Percentiles rank a stretch among this genome's conserved stretches.
phyloP scores from a whole-genome alignment of 2,329 filamentous ascomycete species.

The Dactylellina drechsleri region DNA sequence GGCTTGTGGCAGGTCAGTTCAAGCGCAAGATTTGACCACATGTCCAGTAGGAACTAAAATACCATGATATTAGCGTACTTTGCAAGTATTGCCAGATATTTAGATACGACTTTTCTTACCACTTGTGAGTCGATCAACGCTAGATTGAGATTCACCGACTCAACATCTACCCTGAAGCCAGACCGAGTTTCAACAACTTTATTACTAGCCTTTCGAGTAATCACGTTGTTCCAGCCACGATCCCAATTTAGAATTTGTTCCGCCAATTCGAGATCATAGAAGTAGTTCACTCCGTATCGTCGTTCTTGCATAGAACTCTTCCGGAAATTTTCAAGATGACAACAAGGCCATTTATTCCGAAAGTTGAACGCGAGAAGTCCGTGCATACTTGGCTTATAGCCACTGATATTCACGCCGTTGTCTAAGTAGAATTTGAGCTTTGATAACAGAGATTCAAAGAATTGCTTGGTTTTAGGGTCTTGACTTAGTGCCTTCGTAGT shows the following conservation, averaged over 20 bases:
- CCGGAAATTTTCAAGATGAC: constrained; percentile 81
- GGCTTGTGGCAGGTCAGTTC: constrained; percentile 77
- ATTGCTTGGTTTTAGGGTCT: constrained; percentile 71
- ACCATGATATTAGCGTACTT: background rate
- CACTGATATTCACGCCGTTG: constrained; percentile 79
- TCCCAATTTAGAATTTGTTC: constrained; percentile 80
- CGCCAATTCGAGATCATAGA: constrained; percentile 82
- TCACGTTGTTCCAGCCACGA: constrained; percentile 77
- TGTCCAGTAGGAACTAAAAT: constrained; percentile 77
- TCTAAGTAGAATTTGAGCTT: constrained; percentile 82
- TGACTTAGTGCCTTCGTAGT: constrained; percentile 63
- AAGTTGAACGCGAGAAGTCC: constrained; percentile 87
- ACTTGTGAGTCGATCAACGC: constrained; percentile 93
- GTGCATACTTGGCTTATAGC: constrained; percentile 89
- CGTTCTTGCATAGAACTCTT: constrained; percentile 74
- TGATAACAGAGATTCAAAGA: constrained; percentile 76
- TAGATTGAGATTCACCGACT: constrained; percentile 86
- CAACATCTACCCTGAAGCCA: constrained; percentile 84
- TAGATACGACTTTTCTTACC: constrained; percentile 65
- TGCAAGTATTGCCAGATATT: background rate
- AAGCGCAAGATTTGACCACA: constrained; percentile 87
- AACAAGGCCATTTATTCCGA: constrained; percentile 77
- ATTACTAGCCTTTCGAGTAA: constrained; percentile 73
- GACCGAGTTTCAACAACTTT: constrained; percentile 69
- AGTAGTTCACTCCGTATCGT: constrained; percentile 79